phyloP scores from a whole-genome alignment of 2,329 filamentous ascomycete species.

The Epichloe sp. region DNA sequence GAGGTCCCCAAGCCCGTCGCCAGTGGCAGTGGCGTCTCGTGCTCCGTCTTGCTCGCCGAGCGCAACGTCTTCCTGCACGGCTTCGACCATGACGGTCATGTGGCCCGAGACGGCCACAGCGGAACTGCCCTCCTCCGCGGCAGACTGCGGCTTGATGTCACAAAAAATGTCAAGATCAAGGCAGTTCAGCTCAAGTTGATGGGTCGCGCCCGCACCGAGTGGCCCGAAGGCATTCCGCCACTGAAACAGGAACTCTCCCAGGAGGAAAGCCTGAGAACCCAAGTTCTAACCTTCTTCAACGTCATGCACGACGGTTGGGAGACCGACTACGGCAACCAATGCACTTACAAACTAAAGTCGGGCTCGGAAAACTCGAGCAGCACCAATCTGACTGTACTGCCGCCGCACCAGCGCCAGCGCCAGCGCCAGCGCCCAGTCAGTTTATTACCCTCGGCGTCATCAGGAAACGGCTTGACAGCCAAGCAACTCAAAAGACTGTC shows the following conservation, averaged over 20 bases:
- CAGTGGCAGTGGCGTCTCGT: constrained; percentile 60
- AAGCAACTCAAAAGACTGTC: constrained; percentile 56
- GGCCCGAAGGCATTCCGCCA: constrained; percentile 91
- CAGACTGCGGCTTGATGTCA: constrained; percentile 65
- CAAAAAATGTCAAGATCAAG: constrained; percentile 94
- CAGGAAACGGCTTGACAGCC: constrained; percentile 19
- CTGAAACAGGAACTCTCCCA: constrained; percentile 74
- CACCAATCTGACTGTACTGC: constrained; percentile 17
- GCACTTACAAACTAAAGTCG: constrained; percentile 37
- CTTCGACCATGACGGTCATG: constrained; percentile 57
- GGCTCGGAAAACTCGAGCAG: constrained; percentile 22
- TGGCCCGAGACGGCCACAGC: constrained; percentile 38
- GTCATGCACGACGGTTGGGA: constrained; percentile 50
- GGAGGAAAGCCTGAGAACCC: constrained; percentile 73
- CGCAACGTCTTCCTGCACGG: constrained; percentile 70
- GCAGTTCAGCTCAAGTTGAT: constrained; percentile 76
- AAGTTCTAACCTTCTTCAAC: constrained; percentile 89
- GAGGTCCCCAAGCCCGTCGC: constrained; percentile 62
- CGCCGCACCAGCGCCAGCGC: constrained; percentile 2
- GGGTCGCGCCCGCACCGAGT: constrained; percentile 79
- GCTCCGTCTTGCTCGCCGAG: constrained; percentile 64
- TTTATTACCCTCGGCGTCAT: constrained; percentile 10
- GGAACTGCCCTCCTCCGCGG: constrained; percentile 79
- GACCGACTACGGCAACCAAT: constrained; percentile 50
- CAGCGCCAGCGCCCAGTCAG: constrained; percentile 7